Base-by-base conservation (phyloP, 345 rosid genomes). In the Hibiscus mutabilis region DNA sequence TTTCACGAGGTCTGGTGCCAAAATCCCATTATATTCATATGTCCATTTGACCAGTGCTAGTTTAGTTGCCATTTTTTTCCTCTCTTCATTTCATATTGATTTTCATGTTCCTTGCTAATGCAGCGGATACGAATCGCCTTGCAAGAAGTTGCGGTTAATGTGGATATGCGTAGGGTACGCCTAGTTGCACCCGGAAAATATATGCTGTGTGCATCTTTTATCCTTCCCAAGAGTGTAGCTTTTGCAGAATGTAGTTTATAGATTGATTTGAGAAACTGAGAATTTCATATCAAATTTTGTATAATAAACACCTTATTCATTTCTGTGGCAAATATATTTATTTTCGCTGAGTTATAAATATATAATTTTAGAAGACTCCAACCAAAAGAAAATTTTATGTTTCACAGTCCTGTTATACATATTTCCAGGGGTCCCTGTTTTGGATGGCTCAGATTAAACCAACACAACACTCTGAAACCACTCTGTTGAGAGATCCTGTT, bases 151-250 rank as follows among this genome's bases (percentile, higher is more conserved):
- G 95, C 86, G 1, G 92, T 94, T 51, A 25, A 58, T 25, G 62
- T 58, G 62, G 62, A 35, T 3, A 62, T 35, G 66, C 25, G 47
- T 62, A 18, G 66, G 15, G 47, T 62, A 10, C 91, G 49, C 25
- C 49, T n/a, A 4, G 66, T 59, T 27, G 94, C 98, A 35, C 98
- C 97, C 0, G 92, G 97, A 46, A 94, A 94, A 86, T 89, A 92
- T 89, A 91, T 93, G 98, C 57, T 93, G 18, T 83, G 93, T 79
- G 97, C 96, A 13, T 89, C 90, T 68, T 94, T 93, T 73, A 74
- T 81, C 59, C 93, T 94, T 33, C 96, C 98, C 5, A 75, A 56
- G 75, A 89, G 84, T 69, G 91, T 91, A 78, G 96, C 96, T 53
- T 89, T 80, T 75, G 82, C 87, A 49, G 79, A 74, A 46, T 56